Evolutionary conservation across 345 rosid species (phyloP).

Genomic region (Turritis glabra): DNA sequence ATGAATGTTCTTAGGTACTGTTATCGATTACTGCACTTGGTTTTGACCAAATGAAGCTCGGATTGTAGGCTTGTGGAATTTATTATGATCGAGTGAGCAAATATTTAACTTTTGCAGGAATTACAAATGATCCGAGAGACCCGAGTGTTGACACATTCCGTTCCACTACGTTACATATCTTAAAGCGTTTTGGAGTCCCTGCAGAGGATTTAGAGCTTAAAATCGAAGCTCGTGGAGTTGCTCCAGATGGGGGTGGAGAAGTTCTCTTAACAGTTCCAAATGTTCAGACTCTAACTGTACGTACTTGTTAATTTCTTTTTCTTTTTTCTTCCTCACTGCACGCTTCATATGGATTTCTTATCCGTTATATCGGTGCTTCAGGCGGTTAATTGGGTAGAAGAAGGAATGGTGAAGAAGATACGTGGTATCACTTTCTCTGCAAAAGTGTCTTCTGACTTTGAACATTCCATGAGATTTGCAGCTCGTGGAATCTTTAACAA

Average conservation of each 20-base stretch:
- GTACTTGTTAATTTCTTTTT: neutral
- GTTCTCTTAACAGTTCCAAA: slow-evolving; percentile 64
- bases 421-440: slow-evolving; percentile 83
- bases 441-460: slow-evolving; percentile 71
- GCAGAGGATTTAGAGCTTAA: slow-evolving; percentile 72
- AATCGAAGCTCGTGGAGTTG: slow-evolving; percentile 75
- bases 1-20: neutral
- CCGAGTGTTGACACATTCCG: slow-evolving; percentile 79
- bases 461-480: slow-evolving; percentile 70
- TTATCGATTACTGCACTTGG: neutral
- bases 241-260: slow-evolving; percentile 89
- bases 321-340: slow-evolving; percentile 6
- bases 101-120: slow-evolving; percentile 50
- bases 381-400: slow-evolving; percentile 80
- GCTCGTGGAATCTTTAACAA: slow-evolving; percentile 91
- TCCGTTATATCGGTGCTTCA: slow-evolving; percentile 36
- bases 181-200: slow-evolving; percentile 61
- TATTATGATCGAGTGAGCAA: neutral
- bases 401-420: slow-evolving; percentile 92
- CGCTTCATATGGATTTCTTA: slow-evolving; percentile 1
- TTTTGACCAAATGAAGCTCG: neutral
- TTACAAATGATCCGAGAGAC: slow-evolving; percentile 82
- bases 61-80: neutral
- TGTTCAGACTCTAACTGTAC: slow-evolving; percentile 57
- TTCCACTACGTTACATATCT: slow-evolving; percentile 59